Conservation (phyloP, 2,329 filamentous ascomycete species). For the Penicillium sp. region DNA sequence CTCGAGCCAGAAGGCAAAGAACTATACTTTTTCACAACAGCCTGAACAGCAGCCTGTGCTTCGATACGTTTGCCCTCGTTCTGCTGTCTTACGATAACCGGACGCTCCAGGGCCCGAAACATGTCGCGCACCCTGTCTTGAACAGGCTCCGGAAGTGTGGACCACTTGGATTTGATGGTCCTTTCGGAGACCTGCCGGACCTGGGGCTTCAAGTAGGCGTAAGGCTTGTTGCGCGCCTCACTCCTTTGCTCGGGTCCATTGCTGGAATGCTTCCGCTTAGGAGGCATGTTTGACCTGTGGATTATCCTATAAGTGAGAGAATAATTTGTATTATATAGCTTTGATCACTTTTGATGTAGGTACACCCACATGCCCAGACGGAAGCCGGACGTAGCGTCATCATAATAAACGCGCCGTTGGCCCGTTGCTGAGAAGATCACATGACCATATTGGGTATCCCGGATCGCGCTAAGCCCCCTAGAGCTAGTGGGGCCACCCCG, state of each 20-base stretch:
- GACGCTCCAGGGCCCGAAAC: conserved; percentile 36
- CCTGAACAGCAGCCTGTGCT: conserved; percentile 34
- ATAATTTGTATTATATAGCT: too few species aligned
- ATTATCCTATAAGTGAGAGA: too few species aligned
- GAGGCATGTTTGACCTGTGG: too few species aligned
- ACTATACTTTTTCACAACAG: conserved; percentile 36
- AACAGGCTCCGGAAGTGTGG: conserved; percentile 35
- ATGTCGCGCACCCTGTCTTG: conserved; percentile 38
- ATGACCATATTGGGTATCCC: too few species aligned
- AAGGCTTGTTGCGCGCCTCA: conserved; percentile 24
- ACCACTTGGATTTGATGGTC: conserved; percentile 41
- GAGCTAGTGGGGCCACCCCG: too few species aligned
- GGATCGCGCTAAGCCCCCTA: too few species aligned
- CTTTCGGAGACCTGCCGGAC: conserved; percentile 36
- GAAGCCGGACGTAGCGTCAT: too few species aligned
- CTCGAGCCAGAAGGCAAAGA: not conserved
- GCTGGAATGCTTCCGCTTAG: conserved; percentile 29
- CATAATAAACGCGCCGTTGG: too few species aligned
- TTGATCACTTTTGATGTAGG: too few species aligned
- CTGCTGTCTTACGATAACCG: conserved; percentile 35
- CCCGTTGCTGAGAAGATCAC: too few species aligned
- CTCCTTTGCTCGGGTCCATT: too few species aligned
- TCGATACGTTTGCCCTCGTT: conserved; percentile 38
- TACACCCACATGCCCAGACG: too few species aligned
- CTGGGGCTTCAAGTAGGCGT: conserved; percentile 34